Evolutionary conservation across 2,329 filamentous ascomycete genomes (phyloP), one percentile per base, ranked within the genome.

Genomic region (Cadophora sp.): DNA sequence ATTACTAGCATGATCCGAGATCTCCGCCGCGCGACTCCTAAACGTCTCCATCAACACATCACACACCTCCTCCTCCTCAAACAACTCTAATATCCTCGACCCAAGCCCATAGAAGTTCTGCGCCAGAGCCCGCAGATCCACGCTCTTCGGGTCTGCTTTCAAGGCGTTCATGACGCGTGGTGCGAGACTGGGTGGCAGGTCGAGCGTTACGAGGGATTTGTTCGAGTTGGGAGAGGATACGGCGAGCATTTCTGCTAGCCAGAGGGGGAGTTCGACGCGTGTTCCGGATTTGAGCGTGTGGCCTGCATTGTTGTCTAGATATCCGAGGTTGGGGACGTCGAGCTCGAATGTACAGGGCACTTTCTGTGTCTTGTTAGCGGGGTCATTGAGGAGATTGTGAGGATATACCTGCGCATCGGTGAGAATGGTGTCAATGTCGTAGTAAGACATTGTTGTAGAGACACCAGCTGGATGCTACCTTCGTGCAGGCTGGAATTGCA

Each of bases 261-360:
- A 99, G 72, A 98, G 85, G 1, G 96, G 96, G 0, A 98, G 88
- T 69, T 91, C 87, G 56, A 98, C 84, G 51, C 90, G 89, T 0
- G 93, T 95, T 68, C 92, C 92, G 64, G 89, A 81, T 78, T 95
- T 96, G 74, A 98, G 89, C 77, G 91, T 80, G 39, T 84, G 81
- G 2, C 80, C 78, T 27, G 91, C 86, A 76, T 93, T 95, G 75
- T 94, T 94, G 80, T 97, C 94, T 67, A 99, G 85, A 78, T 97
- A 93, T 72, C 94, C 94, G 55, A 98, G 87, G 65, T 92, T 89
- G 22, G 94, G 91, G 39, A 97, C 90, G 67, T 95, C 91, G 76
- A 97, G 87, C 76, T 97, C 92, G 81, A 98, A 97, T 61, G 92
- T 96, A 82, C 94, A 97, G 48, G 96, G 95, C 39, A 97, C 88